These are phyloP conservation scores for Macrolepiota fuliginosa DNA, from an alignment of 768 basidiomycete species.

Conservation along the genomic window DNA sequence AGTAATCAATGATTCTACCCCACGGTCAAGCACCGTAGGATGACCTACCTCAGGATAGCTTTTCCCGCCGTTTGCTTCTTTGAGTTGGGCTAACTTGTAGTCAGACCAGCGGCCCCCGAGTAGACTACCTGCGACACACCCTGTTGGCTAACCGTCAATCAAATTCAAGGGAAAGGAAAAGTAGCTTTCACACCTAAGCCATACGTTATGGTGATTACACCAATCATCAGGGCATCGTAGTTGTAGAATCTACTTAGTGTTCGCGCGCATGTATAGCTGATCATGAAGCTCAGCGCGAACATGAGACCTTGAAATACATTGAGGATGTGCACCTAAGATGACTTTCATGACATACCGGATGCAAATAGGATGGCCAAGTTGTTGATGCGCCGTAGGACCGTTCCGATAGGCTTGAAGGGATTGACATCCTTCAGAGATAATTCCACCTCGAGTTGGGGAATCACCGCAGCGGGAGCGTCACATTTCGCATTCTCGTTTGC, in stretches of 20 bases:
- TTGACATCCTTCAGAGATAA: slow-evolving; percentile 73
- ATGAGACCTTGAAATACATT: slow-evolving; percentile 46
- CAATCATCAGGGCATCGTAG: slow-evolving; percentile 69
- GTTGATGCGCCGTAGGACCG: slow-evolving; percentile 58
- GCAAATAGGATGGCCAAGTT: slow-evolving; percentile 65
- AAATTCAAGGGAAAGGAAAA: not conserved
- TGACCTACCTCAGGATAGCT: slow-evolving; percentile 62
- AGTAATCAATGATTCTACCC: not conserved
- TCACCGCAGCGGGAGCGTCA: slow-evolving; percentile 14
- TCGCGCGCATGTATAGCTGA: slow-evolving; percentile 73
- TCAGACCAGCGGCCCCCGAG: slow-evolving; percentile 49
- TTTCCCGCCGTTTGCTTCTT: slow-evolving; percentile 36
- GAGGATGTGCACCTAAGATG: not conserved
- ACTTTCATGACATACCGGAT: slow-evolving; percentile 46
- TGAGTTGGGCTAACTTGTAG: slow-evolving; percentile 33
- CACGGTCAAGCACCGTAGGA: not conserved
- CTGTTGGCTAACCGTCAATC: slow-evolving; percentile 18
- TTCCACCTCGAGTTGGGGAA: slow-evolving; percentile 31
- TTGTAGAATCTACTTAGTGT: slow-evolving; percentile 63
- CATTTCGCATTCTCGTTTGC: slow-evolving; percentile 11
- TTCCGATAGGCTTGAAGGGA: slow-evolving; percentile 60
- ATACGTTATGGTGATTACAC: slow-evolving; percentile 73
- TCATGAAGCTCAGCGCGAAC: slow-evolving; percentile 68
- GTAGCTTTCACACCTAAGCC: slow-evolving; percentile 53
- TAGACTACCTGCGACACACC: slow-evolving; percentile 38